Evolutionary conservation across 257 asterid species (phyloP), one percentile per base, ranked within the genome.

Genomic region (Buddleja alternifolia): DNA sequence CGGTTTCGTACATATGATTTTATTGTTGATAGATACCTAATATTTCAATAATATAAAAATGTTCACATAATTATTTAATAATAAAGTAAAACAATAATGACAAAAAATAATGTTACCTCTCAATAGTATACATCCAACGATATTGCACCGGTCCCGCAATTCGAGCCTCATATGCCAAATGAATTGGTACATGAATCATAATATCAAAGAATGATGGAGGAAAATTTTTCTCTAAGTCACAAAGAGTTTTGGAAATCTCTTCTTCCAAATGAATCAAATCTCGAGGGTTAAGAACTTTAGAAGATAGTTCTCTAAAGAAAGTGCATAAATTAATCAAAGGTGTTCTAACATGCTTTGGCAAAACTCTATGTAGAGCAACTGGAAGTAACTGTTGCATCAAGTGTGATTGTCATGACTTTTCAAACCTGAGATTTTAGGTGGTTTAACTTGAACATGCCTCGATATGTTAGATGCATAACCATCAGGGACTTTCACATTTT

Each of bases 101-200:
- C 3, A 40, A 7, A 40, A 40, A 40, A 40, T 2, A 4, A 40
- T 40, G 10, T 40, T 40, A 40, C 2, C 46, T 40, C 46, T 40
- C 8, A 40, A 40, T 40, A 8, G 53, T 7, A 46, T 14, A 46
- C 20, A 46, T 46, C 1, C 53, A 46, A 46, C 20, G 17, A 14
- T 14, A 46, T 46, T 46, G 53, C 20, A 46, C 53, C 7, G 3
- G 53, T 16, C 53, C n/a, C 4, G 2, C 17, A 15, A 46, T 19
- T 12, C 8, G 53, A 14, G 53, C 53, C 53, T 46, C 53, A 46
- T 46, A 46, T 46, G 53, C 21, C 53, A 46, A 46, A 46, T 46
- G 20, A 0, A 46, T 0, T 1, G 19, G 14, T 46, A 46, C 1
- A 46, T 46, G 53, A 46, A 12, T 10, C 53, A 46, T 46, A 4